Evolutionary conservation across 495 filamentous ascomycete genomes (phyloP), one percentile per base, ranked within the genome.

Genomic region (Aspergillus sparsus): DNA sequence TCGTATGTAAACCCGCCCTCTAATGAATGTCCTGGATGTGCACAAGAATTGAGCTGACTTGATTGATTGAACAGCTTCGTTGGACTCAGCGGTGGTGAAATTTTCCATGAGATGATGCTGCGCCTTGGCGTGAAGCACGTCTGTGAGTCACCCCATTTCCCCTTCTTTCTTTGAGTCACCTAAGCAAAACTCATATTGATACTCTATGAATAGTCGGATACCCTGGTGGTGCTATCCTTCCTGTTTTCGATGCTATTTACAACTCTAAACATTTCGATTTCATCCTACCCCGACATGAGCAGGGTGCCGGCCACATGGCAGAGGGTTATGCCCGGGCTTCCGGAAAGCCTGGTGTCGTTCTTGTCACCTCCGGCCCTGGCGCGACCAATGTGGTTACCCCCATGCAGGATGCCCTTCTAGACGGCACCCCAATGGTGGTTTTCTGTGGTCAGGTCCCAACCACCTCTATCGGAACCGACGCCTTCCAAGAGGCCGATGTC

Each of bases 21-120:
- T 46, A n/a, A 31, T 45, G 18, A 32, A n/a, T 51, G 39, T 37
- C 18, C 36, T 12, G 52, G n/a, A 27, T n/a, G 21, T 32, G 52
- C 34, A 37, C 31, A 33, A 31, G 21, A 57, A 55, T 55, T 46
- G 47, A 46, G 51, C 54, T 39, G 35, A 67, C 47, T 56, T 62
- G 21, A 61, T 59, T 62, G 6, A 36, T 42, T 33, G 49, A 45
- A 65, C 62, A 90, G 90, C 54, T 97, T 98, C 78, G 90, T 98
- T 70, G 95, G 95, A 35, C 90, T 91, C 80, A 96, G 83, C 51
- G 95, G 95, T 72, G 94, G 94, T 68, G 87, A 97, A 71, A 98
- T 98, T 62, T 96, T 98, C 80, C 92, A 98, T 68, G 93, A 98
- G 76, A 98, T 98, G 94, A 96, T 98, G 91, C 83, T 92, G 42